Conservation (phyloP, 2,329 filamentous ascomycete genomes). For the Podosphaera fusca region DNA sequence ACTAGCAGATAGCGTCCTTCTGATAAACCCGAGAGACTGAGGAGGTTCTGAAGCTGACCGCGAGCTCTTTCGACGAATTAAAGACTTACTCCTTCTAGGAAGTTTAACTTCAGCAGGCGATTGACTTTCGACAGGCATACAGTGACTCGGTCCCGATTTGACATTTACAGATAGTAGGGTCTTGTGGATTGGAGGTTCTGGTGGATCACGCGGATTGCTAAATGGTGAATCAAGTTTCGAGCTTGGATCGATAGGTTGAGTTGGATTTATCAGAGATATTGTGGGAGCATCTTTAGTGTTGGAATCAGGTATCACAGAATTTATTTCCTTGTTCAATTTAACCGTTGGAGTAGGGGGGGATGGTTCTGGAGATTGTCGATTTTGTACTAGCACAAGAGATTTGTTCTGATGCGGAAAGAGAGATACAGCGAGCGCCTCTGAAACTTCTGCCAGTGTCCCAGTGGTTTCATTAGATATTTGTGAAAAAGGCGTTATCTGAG, state of each 20-base stretch:
- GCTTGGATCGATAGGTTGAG: constrained; percentile 24
- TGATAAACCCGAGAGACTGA: constrained; percentile 26
- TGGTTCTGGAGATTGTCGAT: constrained; percentile 6
- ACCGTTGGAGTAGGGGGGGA: constrained; percentile 2
- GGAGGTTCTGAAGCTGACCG: constrained; percentile 26
- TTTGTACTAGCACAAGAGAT: constrained; percentile 32
- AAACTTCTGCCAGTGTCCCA: constrained; percentile 36
- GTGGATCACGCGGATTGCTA: constrained; percentile 36
- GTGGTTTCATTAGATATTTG: constrained; percentile 33
- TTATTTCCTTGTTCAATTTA: neutral
- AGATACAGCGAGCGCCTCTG: constrained; percentile 36
- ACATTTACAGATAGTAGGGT: constrained; percentile 42
- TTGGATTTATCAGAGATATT: constrained; percentile 26
- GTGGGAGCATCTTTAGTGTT: neutral
- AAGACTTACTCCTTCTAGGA: constrained; percentile 22
- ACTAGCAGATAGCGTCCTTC: constrained; percentile 18
- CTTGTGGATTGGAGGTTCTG: constrained; percentile 31
- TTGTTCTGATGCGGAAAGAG: constrained; percentile 42
- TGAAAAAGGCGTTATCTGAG: constrained; percentile 39
- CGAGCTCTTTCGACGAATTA: constrained; percentile 30
- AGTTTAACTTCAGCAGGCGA: constrained; percentile 17
- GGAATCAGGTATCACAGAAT: neutral
- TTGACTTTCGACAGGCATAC: neutral
- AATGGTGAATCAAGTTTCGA: constrained; percentile 37
- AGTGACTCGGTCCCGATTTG: constrained; percentile 24